Evolutionary conservation across 2,329 filamentous ascomycete species (phyloP), one percentile per base, ranked within the genome.

Genomic region (Fusarium lateritium): DNA sequence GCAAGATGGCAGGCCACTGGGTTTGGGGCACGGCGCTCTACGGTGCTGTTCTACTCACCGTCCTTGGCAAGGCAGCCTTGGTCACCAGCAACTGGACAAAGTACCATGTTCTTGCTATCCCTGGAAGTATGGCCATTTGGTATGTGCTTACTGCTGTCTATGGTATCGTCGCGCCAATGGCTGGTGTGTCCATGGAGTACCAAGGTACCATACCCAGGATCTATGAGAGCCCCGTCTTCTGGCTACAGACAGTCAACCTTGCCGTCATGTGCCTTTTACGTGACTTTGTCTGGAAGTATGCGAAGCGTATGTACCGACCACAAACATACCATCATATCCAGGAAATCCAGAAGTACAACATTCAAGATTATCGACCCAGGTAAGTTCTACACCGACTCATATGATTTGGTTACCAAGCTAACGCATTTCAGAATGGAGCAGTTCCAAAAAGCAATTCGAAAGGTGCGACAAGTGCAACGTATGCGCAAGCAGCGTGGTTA

Each of bases 401-500:
- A 15, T 7, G 3, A 24, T 26, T 6, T 10, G 39, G n/a, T 2
- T 28, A 6, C 2, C 13, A 13, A 11, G 52, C 50, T 76, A 28
- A 76, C 59, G n/a, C 21, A 13, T 7, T 22, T 3, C 68, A 95
- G 93, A 77, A 99, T 99, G 96, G 96, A 99, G 77, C 96, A 99
- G 82, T 99, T 99, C 85, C 96, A 99, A 83, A 99, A 99, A 82
- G 96, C 96, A 22, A 98, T 99, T 77, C 92, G 96, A 76, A 99
- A 99, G 83, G 96, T 99, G 54, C 90, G 96, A 52, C 96, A 99
- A 81, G 96, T 98, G 40, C 96, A 98, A 83, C 92, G 96, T 69
- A 99, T 98, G 96, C 94, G 96, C 78, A 99, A 99, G 83, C 96
- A 99, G 83, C 92, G 96, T 76, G 96, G 96, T 34, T 99, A 99